phyloP scores from a whole-genome alignment of 371 early-diverging fungal species.

The Rhizopus stolonifer region DNA sequence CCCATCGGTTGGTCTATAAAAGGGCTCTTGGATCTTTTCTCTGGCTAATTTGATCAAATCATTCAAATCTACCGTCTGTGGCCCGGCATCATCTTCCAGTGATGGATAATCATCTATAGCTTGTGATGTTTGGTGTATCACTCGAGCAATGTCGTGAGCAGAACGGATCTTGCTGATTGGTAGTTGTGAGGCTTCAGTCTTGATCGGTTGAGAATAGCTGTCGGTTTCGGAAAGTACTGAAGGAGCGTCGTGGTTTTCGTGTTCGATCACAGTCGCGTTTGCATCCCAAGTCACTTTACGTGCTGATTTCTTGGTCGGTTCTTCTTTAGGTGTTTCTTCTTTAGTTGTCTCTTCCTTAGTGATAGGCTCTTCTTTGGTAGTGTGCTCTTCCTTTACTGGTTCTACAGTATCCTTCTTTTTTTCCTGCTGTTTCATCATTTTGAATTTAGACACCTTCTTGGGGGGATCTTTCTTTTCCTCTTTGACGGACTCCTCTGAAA shows the following conservation, averaged over 20 bases:
- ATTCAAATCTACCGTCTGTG: constrained; percentile 22
- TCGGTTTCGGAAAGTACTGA: constrained; percentile 15
- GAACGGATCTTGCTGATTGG: constrained; percentile 15
- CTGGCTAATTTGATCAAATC: constrained; percentile 25
- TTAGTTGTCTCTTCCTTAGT: neutral
- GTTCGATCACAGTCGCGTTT: constrained; percentile 36
- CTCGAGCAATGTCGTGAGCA: constrained; percentile 35
- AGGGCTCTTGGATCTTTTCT: constrained; percentile 14
- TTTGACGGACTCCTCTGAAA: neutral
- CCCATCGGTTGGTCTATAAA: constrained; percentile 27
- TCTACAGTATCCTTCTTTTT: neutral
- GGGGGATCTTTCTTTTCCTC: neutral
- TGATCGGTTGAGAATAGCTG: constrained; percentile 34
- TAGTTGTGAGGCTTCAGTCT: constrained; percentile 8
- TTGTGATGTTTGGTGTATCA: constrained; percentile 20
- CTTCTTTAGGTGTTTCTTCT: no score
- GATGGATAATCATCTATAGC: constrained; percentile 31
- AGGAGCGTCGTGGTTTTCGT: constrained; percentile 33
- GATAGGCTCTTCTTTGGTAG: neutral
- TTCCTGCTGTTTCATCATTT: constrained; percentile 17
- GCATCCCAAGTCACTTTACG: constrained; percentile 35
- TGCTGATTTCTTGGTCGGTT: no score
- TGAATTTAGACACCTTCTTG: constrained; percentile 26
- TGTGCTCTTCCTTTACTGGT: neutral
- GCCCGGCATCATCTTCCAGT: constrained; percentile 15